Evolutionary conservation across 345 rosid species (phyloP), one percentile per base, ranked within the genome.

Genomic region (Corchorus capsularis): DNA sequence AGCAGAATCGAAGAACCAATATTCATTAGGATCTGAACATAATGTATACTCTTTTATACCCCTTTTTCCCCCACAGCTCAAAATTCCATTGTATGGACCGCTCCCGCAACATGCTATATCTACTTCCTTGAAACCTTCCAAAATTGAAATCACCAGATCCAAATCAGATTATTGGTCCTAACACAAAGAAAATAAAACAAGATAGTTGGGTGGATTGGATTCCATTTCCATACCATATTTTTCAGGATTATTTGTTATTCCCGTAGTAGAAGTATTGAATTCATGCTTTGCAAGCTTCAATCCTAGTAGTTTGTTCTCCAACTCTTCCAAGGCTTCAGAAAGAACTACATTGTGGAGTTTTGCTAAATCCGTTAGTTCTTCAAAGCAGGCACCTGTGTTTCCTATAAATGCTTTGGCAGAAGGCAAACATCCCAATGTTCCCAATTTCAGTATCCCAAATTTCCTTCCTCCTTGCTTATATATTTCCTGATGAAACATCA

Each of bases 41-140:
- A 93, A 63, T 73, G 89, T 78, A 63, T 77, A 91, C 78, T 89
- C 82, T 75, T 83, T 93, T 11, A 74, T 34, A 76, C 88, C 82
- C 81, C 81, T 85, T 17, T 71, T 22, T 22, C 93, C 94, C 73
- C 98, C 97, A 76, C 97, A 90, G 82, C 92, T 91, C 10, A 54
- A 73, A 8, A 83, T 86, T 76, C 97, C 97, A 81, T 92, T 78
- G 79, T 54, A 86, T 37, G 57, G 56, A 61, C 97, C 97, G 22
- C 84, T 79, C 49, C 98, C 98, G 76, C 97, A 93, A 63, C 95
- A 94, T 61, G 92, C 97, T 49, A 65, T 78, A 52, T 81, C 72
- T 34, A 88, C 98, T 79, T 85, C 85, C 82, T 81, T 84, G 62
- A 91, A 87, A 20, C 96, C 97, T 92, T 79, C 71, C 52, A 35